A percentile compares a stretch with the other conserved stretches of the same genome.
These are phyloP conservation scores for Coffea humblotiana DNA, from an alignment of 305 asterid species.

Conservation along the genomic window DNA sequence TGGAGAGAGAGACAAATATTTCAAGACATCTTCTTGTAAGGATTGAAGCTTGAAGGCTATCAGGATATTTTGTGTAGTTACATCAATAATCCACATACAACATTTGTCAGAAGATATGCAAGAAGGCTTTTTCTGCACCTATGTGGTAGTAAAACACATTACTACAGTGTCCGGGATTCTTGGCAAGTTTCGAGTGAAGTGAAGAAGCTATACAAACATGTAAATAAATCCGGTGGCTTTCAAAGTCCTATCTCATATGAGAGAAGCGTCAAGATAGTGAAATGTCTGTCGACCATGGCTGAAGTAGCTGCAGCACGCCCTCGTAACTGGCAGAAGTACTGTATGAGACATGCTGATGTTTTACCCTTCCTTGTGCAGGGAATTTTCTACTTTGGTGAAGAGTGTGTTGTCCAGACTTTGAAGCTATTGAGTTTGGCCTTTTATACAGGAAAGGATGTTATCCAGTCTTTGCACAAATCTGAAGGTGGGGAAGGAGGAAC, in stretches of 20 bases:
- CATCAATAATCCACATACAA: slow-evolving; percentile 88
- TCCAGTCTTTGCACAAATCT: slow-evolving; percentile 68
- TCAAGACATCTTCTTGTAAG: slow-evolving; percentile 62
- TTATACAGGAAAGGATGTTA: slow-evolving; percentile 78
- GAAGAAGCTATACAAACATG: slow-evolving; percentile 87
- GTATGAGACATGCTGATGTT: slow-evolving; percentile 80
- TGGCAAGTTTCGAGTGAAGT: slow-evolving; percentile 97
- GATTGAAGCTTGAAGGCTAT: slow-evolving; percentile 97
- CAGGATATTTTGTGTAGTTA: slow-evolving; percentile 98
- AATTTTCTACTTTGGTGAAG: slow-evolving; percentile 87
- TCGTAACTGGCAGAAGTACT: slow-evolving; percentile 98
- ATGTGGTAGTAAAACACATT: slow-evolving; percentile 98
- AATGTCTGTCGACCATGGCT: slow-evolving; percentile 84
- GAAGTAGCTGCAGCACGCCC: slow-evolving; percentile 97
- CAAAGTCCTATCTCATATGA: slow-evolving; percentile 85
- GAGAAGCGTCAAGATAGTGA: slow-evolving; percentile 95
- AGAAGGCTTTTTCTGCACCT: slow-evolving; percentile 96
- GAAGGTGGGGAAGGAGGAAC: slow-evolving; percentile 70
- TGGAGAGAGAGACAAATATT: slow-evolving; percentile 82
- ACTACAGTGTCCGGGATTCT: slow-evolving; percentile 90
- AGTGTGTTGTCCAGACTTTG: slow-evolving; percentile 81
- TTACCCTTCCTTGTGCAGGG: slow-evolving; percentile 81
- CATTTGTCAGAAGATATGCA: slow-evolving; percentile 90
- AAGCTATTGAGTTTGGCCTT: slow-evolving; percentile 89
- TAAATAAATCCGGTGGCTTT: slow-evolving; percentile 92